Percentiles rank a stretch among this genome's conserved stretches.
These are phyloP conservation scores for Quercus wislizeni DNA, from an alignment of 306 rosid genomes.

Conservation along the genomic window DNA sequence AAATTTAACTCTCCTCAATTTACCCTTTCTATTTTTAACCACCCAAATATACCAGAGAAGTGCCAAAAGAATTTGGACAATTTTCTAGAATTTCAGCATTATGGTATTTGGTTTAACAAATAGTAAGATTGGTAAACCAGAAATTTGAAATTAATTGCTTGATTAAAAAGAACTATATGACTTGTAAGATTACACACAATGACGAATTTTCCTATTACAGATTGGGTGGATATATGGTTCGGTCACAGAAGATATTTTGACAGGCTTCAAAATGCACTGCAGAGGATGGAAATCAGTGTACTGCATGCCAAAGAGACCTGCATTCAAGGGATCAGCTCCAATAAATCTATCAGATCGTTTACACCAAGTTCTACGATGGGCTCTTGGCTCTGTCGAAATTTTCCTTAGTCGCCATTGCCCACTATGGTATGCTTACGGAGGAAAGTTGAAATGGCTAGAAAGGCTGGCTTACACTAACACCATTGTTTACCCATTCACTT, in stretches of 20 bases:
- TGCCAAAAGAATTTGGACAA: neutral
- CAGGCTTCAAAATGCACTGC: slow-evolving; percentile 97
- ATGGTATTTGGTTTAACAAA: neutral
- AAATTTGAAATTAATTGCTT: neutral
- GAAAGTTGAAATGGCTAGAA: slow-evolving; percentile 82
- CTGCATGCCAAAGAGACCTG: slow-evolving; percentile 85
- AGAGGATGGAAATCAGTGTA: slow-evolving; percentile 97
- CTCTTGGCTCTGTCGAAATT: slow-evolving; percentile 83
- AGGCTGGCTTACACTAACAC: slow-evolving; percentile 76
- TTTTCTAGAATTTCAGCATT: neutral
- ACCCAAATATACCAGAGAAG: neutral
- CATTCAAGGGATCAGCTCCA: slow-evolving; percentile 96
- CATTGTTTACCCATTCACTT: slow-evolving; percentile 81
- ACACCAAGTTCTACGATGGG: slow-evolving; percentile 86
- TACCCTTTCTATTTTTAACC: neutral
- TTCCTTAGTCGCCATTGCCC: slow-evolving; percentile 91
- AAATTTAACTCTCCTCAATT: neutral
- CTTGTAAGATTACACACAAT: neutral
- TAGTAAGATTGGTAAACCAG: neutral
- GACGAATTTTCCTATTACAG: slow-evolving; percentile 38
- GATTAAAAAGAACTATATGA: neutral
- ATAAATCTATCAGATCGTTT: slow-evolving; percentile 82
- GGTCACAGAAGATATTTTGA: slow-evolving; percentile 82
- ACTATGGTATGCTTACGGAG: slow-evolving; percentile 88
- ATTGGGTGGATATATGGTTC: slow-evolving; percentile 99